These are phyloP conservation scores for Castanopsis chinensis DNA, from an alignment of 306 rosid species.

Conservation along the genomic window DNA sequence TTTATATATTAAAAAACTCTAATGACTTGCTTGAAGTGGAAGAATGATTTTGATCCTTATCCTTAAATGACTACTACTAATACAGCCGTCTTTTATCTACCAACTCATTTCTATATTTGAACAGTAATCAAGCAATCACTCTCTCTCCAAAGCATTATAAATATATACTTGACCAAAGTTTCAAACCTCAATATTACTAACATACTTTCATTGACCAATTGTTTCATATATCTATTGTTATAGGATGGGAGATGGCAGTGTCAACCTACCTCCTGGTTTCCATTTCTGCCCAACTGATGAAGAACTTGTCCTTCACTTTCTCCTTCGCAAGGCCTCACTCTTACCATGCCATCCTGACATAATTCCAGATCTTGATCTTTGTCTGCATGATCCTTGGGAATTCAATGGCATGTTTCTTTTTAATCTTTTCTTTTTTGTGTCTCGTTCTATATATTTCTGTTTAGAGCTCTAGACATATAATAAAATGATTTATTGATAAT, in stretches of 20 bases:
- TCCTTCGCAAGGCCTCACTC: conserved; percentile 34
- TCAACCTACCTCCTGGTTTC: conserved; percentile 57
- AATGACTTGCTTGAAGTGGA: neutral
- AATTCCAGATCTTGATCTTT: conserved; percentile 46
- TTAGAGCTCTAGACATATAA: neutral
- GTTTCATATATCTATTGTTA: neutral
- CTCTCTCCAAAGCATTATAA: conserved; percentile 7
- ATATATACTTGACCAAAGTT: conserved; percentile 9
- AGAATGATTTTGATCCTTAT: too few relatives aligned
- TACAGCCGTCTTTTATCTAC: neutral
- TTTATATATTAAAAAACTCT: neutral
- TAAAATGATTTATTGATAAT: too few relatives aligned
- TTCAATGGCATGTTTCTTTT: conserved; percentile 30
- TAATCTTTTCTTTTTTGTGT: neutral
- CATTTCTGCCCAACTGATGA: conserved; percentile 55
- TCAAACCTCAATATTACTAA: conserved; percentile 6
- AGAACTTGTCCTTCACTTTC: conserved; percentile 51
- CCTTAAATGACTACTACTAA: neutral
- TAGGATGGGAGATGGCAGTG: conserved; percentile 28
- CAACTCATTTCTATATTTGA: conserved; percentile 24
- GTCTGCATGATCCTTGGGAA: conserved; percentile 40
- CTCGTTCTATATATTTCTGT: neutral
- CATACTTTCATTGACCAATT: neutral
- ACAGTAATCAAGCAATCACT: conserved; percentile 1
- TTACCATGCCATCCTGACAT: conserved; percentile 41